Evolutionary conservation across 495 filamentous ascomycete species (phyloP), one percentile per base, ranked within the genome.

Genomic region (Penicilliopsis zonata): DNA sequence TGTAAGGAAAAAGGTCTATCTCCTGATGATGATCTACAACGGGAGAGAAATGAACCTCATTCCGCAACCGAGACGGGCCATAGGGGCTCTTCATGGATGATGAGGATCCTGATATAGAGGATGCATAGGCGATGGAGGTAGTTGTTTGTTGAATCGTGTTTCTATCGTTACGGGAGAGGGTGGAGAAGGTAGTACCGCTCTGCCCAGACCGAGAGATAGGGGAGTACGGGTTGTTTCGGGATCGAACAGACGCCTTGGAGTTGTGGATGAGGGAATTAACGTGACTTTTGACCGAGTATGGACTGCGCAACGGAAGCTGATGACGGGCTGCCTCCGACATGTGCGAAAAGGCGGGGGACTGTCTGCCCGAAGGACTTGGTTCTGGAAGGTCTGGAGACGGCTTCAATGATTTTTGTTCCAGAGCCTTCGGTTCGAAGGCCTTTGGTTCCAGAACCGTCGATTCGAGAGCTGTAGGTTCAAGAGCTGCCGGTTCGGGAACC

Each of bases 41-140:
- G 4, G 76, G 74, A 40, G 75, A 78, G 13, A 63, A 49, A 9
- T 85, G 64, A 20, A 95, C 69, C 49, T 98, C 86, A 44, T 94
- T 78, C 12, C 83, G 74, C 28, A 96, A 61, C 21, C 79, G 69
- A 5, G 86, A 93, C 4, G 71, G 72, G 29, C 68, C 70, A 29
- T 67, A 67, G 14, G 78, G 77, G 17, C 76, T 70, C 35, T 69
- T 70, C 2, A 70, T 61, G 0, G 76, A 77, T 2, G 82, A 80
- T 40, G 76, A 77, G 2, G 82, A 80, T 40, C 76, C 65, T 0
- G 80, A 82, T 9, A 73, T 61, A 1, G 83, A 66, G 0, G 65
- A 61, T 3, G 55, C 50, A 27, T 62, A 65, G 5, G 50, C 49
- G 30, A 48, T 54, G 0, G 53, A 56, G 12, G 55, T 53, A n/a